phyloP scores from a whole-genome alignment of 2,329 filamentous ascomycete species.

The Fusarium haematococcum region DNA sequence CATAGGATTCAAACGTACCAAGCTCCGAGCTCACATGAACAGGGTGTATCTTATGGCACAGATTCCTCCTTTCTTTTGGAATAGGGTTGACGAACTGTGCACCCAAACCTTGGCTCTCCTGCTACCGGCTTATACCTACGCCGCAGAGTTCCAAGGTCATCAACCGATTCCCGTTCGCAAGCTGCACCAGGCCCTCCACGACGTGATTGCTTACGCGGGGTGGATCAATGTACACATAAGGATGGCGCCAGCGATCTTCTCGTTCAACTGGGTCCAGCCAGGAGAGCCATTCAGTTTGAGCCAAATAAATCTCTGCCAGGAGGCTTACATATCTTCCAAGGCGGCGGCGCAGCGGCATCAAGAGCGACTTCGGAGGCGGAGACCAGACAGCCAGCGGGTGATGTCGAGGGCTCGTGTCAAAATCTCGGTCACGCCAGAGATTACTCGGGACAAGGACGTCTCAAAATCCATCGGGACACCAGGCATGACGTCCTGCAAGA shows the following conservation, averaged over 20 bases:
- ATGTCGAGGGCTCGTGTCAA: conserved; percentile 44
- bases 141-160: conserved; percentile 19
- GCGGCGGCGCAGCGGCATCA: conserved; percentile 13
- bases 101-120: conserved; percentile 40
- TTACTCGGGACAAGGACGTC: conserved; percentile 38
- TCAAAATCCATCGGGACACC: conserved; percentile 1
- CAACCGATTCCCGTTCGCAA: conserved; percentile 7
- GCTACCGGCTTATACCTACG: conserved; percentile 39
- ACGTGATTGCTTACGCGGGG: conserved; percentile 46
- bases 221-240: conserved; percentile 47
- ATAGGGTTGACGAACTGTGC: conserved; percentile 45
- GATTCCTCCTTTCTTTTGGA: conserved; percentile 49
- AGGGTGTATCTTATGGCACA: conserved; percentile 38
- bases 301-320: conserved; percentile 38
- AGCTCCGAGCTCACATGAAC: conserved; percentile 42
- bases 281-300: conserved; percentile 41
- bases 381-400: no score
- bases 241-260: conserved; percentile 39
- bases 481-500: conserved; percentile 33
- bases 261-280: conserved; percentile 45
- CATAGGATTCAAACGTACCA: conserved; percentile 47
- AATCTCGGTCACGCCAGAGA: conserved; percentile 45
- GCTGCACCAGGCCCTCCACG: conserved; percentile 45
- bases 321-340: conserved; percentile 31
- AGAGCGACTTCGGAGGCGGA: neutral